Base-by-base conservation (phyloP, 257 asterid genomes). In the Marsdenia floribunda region DNA sequence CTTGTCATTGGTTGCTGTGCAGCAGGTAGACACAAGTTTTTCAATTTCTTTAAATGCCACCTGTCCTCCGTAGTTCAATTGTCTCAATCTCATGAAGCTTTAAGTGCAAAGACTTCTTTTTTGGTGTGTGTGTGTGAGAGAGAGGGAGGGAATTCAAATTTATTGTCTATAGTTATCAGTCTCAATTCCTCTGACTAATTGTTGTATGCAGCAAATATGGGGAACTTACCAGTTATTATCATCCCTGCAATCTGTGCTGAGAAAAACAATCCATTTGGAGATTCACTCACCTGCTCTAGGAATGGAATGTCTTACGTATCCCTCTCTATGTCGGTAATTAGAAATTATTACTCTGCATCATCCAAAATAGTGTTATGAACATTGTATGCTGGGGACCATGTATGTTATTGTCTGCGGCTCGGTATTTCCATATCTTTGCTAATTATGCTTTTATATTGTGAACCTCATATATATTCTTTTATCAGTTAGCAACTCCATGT, bases 231-330 rank as follows among this genome's bases (percentile, higher is more conserved):
- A 15, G 83, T 84, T 42, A 84, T 84, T 61, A 82, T 84, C 50
- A 80, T 84, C 79, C 86, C 86, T 8, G 84, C 84, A 59, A 80
- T 76, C 44, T 84, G 86, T 75, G 74, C 78, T 1, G 88, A 84
- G 73, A 75, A 76, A 73, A 79, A 81, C 19, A 82, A 78, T 77
- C 88, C 88, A 22, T 84, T 84, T 73, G 88, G 84, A 72, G 88
- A 82, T 72, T 61, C 88, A 70, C 53, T 60, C 3, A 61, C 80
- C 54, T 84, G 88, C 70, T 46, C 75, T 1, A 79, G 11, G 40
- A 79, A 79, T 58, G 88, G 88, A 65, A 75, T 82, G 86, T 73
- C 84, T 73, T 84, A 84, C 65, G 88, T 78, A 2, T 80, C 88
- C 18, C 82, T 84, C 71, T 84, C 88, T 22, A 82, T 80, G 84